phyloP scores from a whole-genome alignment of 164 flowering plant genomes.

The Buxus sempervirens region DNA sequence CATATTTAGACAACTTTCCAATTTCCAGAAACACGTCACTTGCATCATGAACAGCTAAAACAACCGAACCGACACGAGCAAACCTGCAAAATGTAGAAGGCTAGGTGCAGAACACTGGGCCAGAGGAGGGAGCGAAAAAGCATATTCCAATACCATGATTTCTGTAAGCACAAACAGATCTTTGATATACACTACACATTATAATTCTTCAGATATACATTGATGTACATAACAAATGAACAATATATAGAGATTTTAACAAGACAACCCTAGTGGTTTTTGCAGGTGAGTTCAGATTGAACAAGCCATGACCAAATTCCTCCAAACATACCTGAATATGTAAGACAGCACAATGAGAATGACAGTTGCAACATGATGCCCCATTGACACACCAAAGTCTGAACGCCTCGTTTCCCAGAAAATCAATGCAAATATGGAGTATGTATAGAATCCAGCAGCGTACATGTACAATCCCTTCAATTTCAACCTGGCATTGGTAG shows the following conservation, averaged over 20 bases:
- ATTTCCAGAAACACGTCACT: constrained; percentile 88
- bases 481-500: constrained; percentile 53
- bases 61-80: constrained; percentile 85
- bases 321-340: constrained; percentile 51
- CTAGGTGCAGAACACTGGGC: background rate
- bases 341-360: constrained; percentile 80
- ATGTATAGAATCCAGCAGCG: constrained; percentile 83
- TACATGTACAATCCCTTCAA: constrained; percentile 82
- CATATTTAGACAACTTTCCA: constrained; percentile 91
- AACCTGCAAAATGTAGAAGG: constrained; percentile 49
- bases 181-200: background rate
- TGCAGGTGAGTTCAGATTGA: background rate
- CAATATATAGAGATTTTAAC: background rate
- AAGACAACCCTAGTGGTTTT: background rate
- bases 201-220: background rate
- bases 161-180: background rate
- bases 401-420: constrained; percentile 98
- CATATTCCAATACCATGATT: background rate
- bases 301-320: background rate
- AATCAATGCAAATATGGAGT: constrained; percentile 86
- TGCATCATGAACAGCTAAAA: constrained; percentile 96
- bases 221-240: too few relatives aligned
- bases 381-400: constrained; percentile 93
- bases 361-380: constrained; percentile 81
- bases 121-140: background rate